These are phyloP conservation scores for Botrytis aclada DNA, from an alignment of 2,329 filamentous ascomycete species.

Conservation along the genomic window DNA sequence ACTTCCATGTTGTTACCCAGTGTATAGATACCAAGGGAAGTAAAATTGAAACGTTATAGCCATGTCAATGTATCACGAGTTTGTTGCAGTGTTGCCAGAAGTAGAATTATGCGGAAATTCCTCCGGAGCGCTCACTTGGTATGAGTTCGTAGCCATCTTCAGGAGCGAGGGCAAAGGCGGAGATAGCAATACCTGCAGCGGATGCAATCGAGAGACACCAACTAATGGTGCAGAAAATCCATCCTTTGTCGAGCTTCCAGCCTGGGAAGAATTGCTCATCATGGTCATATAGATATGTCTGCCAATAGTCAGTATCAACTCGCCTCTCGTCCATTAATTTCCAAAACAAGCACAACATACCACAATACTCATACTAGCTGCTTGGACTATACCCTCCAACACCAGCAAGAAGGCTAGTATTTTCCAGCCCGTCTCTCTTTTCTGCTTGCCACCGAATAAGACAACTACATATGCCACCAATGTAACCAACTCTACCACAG, in stretches of 20 bases:
- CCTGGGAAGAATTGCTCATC: slow-evolving; percentile 80
- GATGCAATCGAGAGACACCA: slow-evolving; percentile 51
- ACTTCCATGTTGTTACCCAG: background rate
- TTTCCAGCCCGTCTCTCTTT: slow-evolving; percentile 80
- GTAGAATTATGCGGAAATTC: background rate
- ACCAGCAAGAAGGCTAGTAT: slow-evolving; percentile 65
- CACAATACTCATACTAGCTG: slow-evolving; percentile 76
- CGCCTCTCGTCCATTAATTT: background rate
- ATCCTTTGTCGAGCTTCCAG: slow-evolving; percentile 77
- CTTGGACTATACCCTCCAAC: slow-evolving; percentile 65
- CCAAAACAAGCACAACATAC: slow-evolving; percentile 51
- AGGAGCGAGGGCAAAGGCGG: slow-evolving; percentile 67
- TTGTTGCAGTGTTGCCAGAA: background rate
- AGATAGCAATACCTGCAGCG: slow-evolving; percentile 59
- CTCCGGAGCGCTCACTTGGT: slow-evolving; percentile 40
- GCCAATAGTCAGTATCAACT: slow-evolving; percentile 18
- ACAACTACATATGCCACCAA: slow-evolving; percentile 78
- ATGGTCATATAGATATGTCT: slow-evolving; percentile 82
- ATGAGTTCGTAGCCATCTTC: slow-evolving; percentile 87
- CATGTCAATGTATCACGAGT: background rate
- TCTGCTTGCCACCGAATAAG: slow-evolving; percentile 72
- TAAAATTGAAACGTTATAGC: background rate
- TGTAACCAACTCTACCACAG: slow-evolving; percentile 76
- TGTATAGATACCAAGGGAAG: background rate
- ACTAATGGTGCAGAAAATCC: slow-evolving; percentile 64